phyloP scores from a whole-genome alignment of 495 filamentous ascomycete genomes.

The Tuber aestivum region DNA sequence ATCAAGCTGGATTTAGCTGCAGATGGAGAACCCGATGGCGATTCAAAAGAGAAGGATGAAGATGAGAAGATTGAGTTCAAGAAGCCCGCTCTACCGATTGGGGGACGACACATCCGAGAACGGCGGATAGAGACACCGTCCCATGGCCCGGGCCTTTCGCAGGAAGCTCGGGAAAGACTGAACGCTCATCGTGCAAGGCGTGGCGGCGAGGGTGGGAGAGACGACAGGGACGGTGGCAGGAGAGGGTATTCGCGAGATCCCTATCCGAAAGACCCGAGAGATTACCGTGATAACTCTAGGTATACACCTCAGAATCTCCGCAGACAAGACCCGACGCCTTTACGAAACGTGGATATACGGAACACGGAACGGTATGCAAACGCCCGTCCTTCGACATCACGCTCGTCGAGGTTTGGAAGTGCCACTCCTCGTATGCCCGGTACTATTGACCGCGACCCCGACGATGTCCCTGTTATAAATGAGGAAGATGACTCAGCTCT shows the following conservation, averaged over 20 bases:
- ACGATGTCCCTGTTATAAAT: conserved; percentile 19
- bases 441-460: conserved; percentile 34
- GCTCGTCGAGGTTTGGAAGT: conserved; percentile 30
- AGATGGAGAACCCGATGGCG: conserved; percentile 23
- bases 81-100: conserved; percentile 38
- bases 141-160: conserved; percentile 38
- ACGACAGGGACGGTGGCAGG: conserved; percentile 12
- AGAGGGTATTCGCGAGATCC: conserved; percentile 16
- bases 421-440: conserved; percentile 39
- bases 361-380: conserved; percentile 31
- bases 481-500: conserved; percentile 55
- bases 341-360: conserved; percentile 17
- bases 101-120: conserved; percentile 36
- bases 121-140: conserved; percentile 39
- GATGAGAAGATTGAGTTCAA: conserved; percentile 40
- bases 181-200: conserved; percentile 36
- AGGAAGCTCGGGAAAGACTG: conserved; percentile 36
- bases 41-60: neutral
- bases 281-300: conserved; percentile 29
- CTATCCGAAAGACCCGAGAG: conserved; percentile 13
- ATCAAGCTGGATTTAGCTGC: conserved; percentile 41
- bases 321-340: conserved; percentile 38
- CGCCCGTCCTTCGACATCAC: conserved; percentile 39
- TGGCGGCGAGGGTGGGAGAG: conserved; percentile 14
- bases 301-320: conserved; percentile 39